A percentile compares a stretch with the other conserved stretches of the same genome.
These are phyloP conservation scores for Suhomyces wounanorum DNA, from an alignment of 1,139 yeast species.

Conservation along the genomic window DNA sequence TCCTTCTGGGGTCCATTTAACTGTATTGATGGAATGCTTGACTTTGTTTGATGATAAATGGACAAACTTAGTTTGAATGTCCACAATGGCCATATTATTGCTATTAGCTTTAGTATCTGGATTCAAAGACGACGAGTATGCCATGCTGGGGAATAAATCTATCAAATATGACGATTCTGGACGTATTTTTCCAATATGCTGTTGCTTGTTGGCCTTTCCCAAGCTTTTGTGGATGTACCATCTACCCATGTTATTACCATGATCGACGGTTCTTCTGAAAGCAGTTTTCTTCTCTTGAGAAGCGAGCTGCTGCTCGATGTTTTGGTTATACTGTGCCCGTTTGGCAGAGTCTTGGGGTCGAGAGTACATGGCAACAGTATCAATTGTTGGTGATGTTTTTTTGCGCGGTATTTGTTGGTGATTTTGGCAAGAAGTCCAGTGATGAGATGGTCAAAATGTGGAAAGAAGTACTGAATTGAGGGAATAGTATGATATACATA, in stretches of 20 bases:
- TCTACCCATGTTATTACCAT: conserved; percentile 80
- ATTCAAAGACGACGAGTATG: conserved; percentile 42
- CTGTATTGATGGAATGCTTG: conserved; percentile 86
- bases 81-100: conserved; percentile 51
- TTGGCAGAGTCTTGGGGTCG: conserved; percentile 8
- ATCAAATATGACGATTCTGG: conserved; percentile 79
- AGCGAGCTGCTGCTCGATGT: conserved; percentile 46
- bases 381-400: conserved; percentile 1
- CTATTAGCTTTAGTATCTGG: conserved; percentile 29
- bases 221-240: conserved; percentile 63
- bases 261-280: conserved; percentile 83
- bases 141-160: conserved; percentile 71
- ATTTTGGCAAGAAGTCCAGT: not conserved
- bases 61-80: conserved; percentile 78
- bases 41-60: conserved; percentile 91
- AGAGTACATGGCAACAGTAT: conserved; percentile 4
- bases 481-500: too few species aligned
- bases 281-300: conserved; percentile 54
- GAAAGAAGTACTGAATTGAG: too few species aligned
- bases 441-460: too few species aligned
- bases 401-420: not conserved
- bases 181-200: conserved; percentile 59
- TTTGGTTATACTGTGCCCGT: conserved; percentile 30
- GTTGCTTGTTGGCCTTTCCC: conserved; percentile 45
- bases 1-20: conserved; percentile 97